Conservation (phyloP, 805 yeast genomes). For the Priceomyces melissophilus region DNA sequence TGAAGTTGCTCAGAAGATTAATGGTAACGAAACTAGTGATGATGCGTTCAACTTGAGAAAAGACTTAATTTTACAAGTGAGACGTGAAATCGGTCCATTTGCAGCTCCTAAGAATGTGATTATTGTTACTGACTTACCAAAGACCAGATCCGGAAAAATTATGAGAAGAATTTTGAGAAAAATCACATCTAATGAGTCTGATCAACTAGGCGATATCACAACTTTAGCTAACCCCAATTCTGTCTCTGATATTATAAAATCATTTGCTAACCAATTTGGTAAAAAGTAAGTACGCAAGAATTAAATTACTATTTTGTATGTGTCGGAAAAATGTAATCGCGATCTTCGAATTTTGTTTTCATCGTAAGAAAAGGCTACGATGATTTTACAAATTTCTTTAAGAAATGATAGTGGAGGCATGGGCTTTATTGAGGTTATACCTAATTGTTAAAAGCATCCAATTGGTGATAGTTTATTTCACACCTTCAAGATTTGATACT, state of each 20-base stretch:
- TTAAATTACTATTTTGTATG: conserved; percentile 1
- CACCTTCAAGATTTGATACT: conserved; percentile 49
- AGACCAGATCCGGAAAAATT: conserved; percentile 83
- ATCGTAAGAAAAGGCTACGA: not conserved
- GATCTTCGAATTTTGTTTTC: not conserved
- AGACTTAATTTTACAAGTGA: conserved; percentile 63
- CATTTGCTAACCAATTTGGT: conserved; percentile 38
- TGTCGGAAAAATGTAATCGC: not conserved
- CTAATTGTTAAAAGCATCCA: conserved; percentile 35
- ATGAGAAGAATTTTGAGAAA: conserved; percentile 85
- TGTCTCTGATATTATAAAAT: conserved; percentile 60
- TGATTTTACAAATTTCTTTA: not conserved
- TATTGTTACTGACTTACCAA: conserved; percentile 74
- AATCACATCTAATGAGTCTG: conserved; percentile 70
- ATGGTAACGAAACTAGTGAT: conserved; percentile 31
- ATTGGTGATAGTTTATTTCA: conserved; percentile 30
- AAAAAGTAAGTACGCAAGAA: conserved; percentile 26
- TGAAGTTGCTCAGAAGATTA: conserved; percentile 27
- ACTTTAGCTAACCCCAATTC: conserved; percentile 75
- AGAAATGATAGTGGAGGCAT: conserved; percentile 7
- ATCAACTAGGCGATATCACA: conserved; percentile 75
- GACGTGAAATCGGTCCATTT: conserved; percentile 81
- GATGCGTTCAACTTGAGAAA: conserved; percentile 55
- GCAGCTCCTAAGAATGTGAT: conserved; percentile 79
- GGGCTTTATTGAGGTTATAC: conserved; percentile 19